A percentile compares a stretch with the other conserved stretches of the same genome.
These are phyloP conservation scores for Aspergillus nanangensis DNA, from an alignment of 495 filamentous ascomycete species.

Conservation along the genomic window DNA sequence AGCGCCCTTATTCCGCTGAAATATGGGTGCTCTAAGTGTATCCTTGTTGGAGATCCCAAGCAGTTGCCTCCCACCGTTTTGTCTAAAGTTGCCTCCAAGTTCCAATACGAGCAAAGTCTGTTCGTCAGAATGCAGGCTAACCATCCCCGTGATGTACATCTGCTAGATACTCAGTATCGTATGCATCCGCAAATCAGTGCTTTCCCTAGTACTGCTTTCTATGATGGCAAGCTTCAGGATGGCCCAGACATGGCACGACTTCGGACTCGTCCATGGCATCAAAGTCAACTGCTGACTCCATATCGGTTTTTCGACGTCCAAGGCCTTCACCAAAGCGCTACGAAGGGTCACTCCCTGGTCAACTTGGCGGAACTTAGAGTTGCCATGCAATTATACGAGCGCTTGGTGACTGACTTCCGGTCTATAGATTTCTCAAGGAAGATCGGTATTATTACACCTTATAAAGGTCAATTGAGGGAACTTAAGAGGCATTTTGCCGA, in stretches of 20 bases:
- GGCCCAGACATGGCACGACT: slow-evolving; percentile 74
- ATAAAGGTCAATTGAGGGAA: slow-evolving; percentile 85
- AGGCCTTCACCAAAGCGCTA: slow-evolving; percentile 74
- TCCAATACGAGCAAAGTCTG: slow-evolving; percentile 94
- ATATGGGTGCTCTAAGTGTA: slow-evolving; percentile 94
- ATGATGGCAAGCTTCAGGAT: slow-evolving; percentile 81
- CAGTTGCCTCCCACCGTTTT: slow-evolving; percentile 94
- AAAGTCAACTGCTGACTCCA: slow-evolving; percentile 72
- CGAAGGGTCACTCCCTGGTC: slow-evolving; percentile 80
- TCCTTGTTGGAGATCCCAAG: slow-evolving; percentile 96
- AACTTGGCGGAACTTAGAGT: slow-evolving; percentile 83
- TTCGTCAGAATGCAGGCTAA: slow-evolving; percentile 98
- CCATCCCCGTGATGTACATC: slow-evolving; percentile 81
- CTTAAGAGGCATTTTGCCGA: slow-evolving; percentile 67
- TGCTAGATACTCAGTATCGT: slow-evolving; percentile 94
- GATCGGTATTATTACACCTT: slow-evolving; percentile 95
- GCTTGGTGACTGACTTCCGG: slow-evolving; percentile 67
- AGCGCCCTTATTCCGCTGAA: slow-evolving; percentile 96
- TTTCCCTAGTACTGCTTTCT: slow-evolving; percentile 89
- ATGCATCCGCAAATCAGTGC: slow-evolving; percentile 95
- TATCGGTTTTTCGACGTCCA: slow-evolving; percentile 98
- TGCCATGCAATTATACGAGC: slow-evolving; percentile 76
- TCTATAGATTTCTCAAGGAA: slow-evolving; percentile 70
- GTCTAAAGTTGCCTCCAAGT: slow-evolving; percentile 85
- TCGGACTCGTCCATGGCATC: slow-evolving; percentile 79